Evolutionary conservation across 2,329 filamentous ascomycete species (phyloP), one percentile per base, ranked within the genome.

Genomic region (Pseudogymnoascus destructans): DNA sequence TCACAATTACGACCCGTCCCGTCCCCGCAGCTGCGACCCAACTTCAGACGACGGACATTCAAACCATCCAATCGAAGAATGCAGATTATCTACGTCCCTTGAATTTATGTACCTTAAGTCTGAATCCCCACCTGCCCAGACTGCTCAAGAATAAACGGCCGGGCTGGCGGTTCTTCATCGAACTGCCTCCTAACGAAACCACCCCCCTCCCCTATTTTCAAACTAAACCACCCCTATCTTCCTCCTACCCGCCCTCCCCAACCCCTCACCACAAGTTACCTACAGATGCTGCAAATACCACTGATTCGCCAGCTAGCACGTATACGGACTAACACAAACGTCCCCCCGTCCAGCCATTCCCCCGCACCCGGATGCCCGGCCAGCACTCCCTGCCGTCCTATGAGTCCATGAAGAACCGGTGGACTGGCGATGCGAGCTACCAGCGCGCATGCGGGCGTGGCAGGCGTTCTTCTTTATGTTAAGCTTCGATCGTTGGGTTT

Each of bases 231-330:
- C 17, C 36, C 15, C 8, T 2, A 36, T 3, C 4, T n/a, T 11
- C 11, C n/a, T 3, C 35, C 35, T 3, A n/a, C 35, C 6, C 33
- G 5, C 11, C 3, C 33, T 4, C 35, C 17, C 17, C 3, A 40
- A 6, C 17, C 36, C 4, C 17, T 21, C 36, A 21, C 36, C 36
- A 2, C 2, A 13, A 11, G 5, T 11, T n/a, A 60, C 15, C 66
- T 67, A 71, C 63, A 69, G 63, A 64, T 70, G 71, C 65, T 72
- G 70, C 27, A 62, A 69, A 61, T 73, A 73, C 60, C 67, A 73
- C n/a, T 62, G 59, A 64, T 70, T 73, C 60, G 62, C 58, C 46
- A 62, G 62, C 25, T 66, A 68, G 65, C 71, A 73, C 25, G 61
- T 67, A 49, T 63, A 68, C 17, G 66, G 67, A 13, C 63, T 61